Percentiles rank a stretch among this genome's conserved stretches.
These are phyloP conservation scores for Hibiscus trionum DNA, from an alignment of 345 rosid genomes.

Conservation along the genomic window DNA sequence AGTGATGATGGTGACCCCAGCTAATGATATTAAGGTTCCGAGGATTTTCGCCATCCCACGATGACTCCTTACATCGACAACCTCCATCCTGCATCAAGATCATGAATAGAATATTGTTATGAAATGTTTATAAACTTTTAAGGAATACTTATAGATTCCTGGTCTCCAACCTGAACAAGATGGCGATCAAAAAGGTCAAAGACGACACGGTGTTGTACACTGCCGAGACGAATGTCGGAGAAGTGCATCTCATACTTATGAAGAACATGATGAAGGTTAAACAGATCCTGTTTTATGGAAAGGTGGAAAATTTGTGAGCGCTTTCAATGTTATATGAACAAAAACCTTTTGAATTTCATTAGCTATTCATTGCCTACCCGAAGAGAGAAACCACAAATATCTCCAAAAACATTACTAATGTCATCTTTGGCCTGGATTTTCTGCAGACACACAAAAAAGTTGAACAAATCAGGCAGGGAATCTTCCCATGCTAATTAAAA, in stretches of 20 bases:
- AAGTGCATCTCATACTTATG: slow-evolving; percentile 42
- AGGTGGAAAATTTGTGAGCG: neutral
- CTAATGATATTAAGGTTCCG: slow-evolving; percentile 47
- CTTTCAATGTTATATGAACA: neutral
- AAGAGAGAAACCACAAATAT: slow-evolving; percentile 47
- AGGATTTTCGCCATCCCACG: slow-evolving; percentile 49
- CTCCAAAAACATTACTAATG: slow-evolving; percentile 43
- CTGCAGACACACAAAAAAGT: slow-evolving; percentile 22
- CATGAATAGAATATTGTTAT: neutral
- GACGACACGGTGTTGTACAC: slow-evolving; percentile 40
- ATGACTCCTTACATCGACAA: slow-evolving; percentile 32
- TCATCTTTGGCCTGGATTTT: slow-evolving; percentile 48
- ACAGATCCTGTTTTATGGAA: slow-evolving; percentile 30
- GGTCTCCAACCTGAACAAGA: slow-evolving; percentile 29
- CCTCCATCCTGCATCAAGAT: slow-evolving; percentile 37
- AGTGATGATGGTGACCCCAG: slow-evolving; percentile 46
- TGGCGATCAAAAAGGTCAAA: slow-evolving; percentile 37
- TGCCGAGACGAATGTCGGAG: slow-evolving; percentile 42
- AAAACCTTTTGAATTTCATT: neutral
- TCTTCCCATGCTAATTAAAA: neutral
- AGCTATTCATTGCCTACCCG: slow-evolving; percentile 30
- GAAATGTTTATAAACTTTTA: neutral
- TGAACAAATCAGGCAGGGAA: neutral
- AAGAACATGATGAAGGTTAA: slow-evolving; percentile 44
- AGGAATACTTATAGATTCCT: neutral